These are phyloP conservation scores for Cryptococcus wingfieldii DNA, from an alignment of 1,284 basidiomycete genomes.

Conservation along the genomic window DNA sequence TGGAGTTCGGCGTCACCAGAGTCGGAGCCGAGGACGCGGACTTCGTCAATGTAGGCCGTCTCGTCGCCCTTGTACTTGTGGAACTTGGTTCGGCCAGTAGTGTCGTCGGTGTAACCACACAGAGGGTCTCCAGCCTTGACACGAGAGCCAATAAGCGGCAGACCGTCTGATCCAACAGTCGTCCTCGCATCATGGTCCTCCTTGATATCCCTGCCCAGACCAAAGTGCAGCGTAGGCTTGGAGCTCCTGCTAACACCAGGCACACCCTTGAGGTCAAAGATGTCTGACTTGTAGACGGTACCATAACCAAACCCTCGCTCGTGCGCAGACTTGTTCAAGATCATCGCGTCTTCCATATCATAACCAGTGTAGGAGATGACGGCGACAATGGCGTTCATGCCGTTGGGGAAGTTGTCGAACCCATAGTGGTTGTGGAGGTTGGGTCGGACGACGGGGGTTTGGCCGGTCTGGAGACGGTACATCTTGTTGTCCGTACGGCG, in stretches of 20 bases:
- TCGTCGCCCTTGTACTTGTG: slow-evolving; percentile 99
- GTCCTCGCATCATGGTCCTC: slow-evolving; percentile 58
- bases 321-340: slow-evolving; percentile 96
- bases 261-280: slow-evolving; percentile 81
- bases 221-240: slow-evolving; percentile 70
- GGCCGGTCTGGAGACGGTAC: slow-evolving; percentile 91
- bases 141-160: slow-evolving; percentile 72
- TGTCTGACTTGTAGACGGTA: slow-evolving; percentile 93
- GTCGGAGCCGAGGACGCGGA: slow-evolving; percentile 86
- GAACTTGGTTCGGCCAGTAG: slow-evolving; percentile 73
- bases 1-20: slow-evolving; percentile 81
- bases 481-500: slow-evolving; percentile 98
- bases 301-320: slow-evolving; percentile 98
- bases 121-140: slow-evolving; percentile 70
- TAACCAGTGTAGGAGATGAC: slow-evolving; percentile 99
- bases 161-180: slow-evolving; percentile 76
- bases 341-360: slow-evolving; percentile 99
- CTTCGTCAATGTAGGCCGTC: slow-evolving; percentile 82
- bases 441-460: slow-evolving; percentile 92
- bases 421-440: slow-evolving; percentile 90
- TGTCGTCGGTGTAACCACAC: slow-evolving; percentile 84
- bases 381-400: slow-evolving; percentile 95
- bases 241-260: slow-evolving; percentile 61
- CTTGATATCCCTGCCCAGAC: slow-evolving; percentile 72
- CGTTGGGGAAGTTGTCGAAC: slow-evolving; percentile 98